Percentiles rank a stretch among this genome's conserved stretches.
phyloP scores from a whole-genome alignment of 2,329 filamentous ascomycete species.

The Fonsecaea nubica region DNA sequence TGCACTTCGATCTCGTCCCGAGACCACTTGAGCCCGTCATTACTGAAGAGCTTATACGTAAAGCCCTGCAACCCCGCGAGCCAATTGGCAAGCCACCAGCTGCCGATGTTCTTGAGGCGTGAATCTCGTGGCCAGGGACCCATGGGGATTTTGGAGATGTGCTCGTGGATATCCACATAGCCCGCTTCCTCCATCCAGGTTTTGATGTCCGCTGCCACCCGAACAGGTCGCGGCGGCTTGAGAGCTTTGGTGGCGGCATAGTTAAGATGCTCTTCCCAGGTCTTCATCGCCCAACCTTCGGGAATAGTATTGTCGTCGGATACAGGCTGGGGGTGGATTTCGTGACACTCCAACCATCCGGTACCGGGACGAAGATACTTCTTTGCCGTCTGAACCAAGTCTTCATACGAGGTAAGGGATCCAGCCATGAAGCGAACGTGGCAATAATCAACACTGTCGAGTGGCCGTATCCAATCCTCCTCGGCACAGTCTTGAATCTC shows the following conservation, averaged over 20 bases:
- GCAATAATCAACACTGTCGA: conserved; percentile 63
- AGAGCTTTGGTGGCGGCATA: conserved; percentile 54
- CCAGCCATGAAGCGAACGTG: conserved; percentile 66
- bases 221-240: conserved; percentile 55
- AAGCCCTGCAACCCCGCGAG: conserved; percentile 52
- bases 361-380: conserved; percentile 61
- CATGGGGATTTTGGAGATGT: conserved; percentile 59
- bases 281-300: conserved; percentile 53
- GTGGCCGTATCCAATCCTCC: conserved; percentile 63
- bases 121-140: conserved; percentile 60
- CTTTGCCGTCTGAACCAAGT: conserved; percentile 60
- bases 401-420: conserved; percentile 62
- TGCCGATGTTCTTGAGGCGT: conserved; percentile 56
- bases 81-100: conserved; percentile 57
- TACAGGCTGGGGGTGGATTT: conserved; percentile 54
- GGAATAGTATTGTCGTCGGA: conserved; percentile 64
- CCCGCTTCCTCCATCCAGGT: conserved; percentile 63
- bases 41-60: conserved; percentile 51
- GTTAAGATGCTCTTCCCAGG: conserved; percentile 55
- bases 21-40: conserved; percentile 50
- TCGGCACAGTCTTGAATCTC: conserved; percentile 72
- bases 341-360: conserved; percentile 57
- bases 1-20: conserved; percentile 56
- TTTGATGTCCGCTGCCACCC: conserved; percentile 61
- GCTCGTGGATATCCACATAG: conserved; percentile 63